Evolutionary conservation across 2,329 filamentous ascomycete species (phyloP), one percentile per base, ranked within the genome.

Genomic region (Pseudogymnoascus sp.): DNA sequence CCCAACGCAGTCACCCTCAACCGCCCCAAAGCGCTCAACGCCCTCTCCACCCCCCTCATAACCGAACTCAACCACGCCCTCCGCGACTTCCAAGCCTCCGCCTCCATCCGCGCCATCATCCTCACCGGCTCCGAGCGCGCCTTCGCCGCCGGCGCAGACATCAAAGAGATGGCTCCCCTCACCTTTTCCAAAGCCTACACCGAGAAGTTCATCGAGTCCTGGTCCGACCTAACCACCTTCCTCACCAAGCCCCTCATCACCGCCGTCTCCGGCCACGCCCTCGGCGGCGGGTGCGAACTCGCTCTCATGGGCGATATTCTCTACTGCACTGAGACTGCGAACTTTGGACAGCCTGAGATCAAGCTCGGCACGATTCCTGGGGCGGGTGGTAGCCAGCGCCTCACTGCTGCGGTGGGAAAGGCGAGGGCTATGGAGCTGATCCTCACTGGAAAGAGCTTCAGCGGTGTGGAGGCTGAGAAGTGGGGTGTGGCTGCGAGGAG

Each of bases 301-400:
- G 92, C 94, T 60, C 89, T 99, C 82, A 99, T 97, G 94, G 91
- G 89, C 72, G 94, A 99, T 75, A 88, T 97, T 69, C 78, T 99
- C 65, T 97, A 97, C 81, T 94, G 90, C 78, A 92, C 90, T 1
- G 82, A 87, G 60, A 84, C 77, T 14, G 93, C 94, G 68, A 95
- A 91, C 70, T 97, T 99, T 73, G 94, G 94, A 11, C 94, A 97
- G 78, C 94, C 94, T 0, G 94, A 99, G 80, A 91, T 99, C 79
- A 97, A 95, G 78, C 82, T 99, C 2, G 94, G 94, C 25, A 89
- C 89, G 1, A 91, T 97, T 63, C 94, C 94, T 0, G 94, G 94
- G 3, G 94, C 90, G 0, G 94, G 94, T 28, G 94, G 94, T 5
- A 92, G 87, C 66, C 94, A 99, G 80, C 82, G 94, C 7, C 79